These are phyloP conservation scores for Xylaria sp. DNA, from an alignment of 2,329 filamentous ascomycete species.

Conservation along the genomic window DNA sequence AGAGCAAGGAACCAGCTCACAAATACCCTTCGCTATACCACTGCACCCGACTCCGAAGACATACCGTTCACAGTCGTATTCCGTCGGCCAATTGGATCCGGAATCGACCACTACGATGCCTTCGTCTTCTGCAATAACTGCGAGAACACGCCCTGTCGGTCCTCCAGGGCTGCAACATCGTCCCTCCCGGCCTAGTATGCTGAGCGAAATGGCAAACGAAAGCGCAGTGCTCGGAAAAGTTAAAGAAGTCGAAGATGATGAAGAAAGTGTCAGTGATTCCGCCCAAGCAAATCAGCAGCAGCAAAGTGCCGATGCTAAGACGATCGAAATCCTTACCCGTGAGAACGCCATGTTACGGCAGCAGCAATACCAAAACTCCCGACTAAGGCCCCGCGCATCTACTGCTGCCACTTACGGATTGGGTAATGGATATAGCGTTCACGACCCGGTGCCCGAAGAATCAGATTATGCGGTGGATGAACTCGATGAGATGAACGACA, in stretches of 20 bases:
- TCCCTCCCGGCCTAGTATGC: slow-evolving; percentile 77
- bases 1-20: slow-evolving; percentile 60
- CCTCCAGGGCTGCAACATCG: slow-evolving; percentile 78
- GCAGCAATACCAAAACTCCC: slow-evolving; percentile 59
- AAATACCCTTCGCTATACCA: slow-evolving; percentile 86
- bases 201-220: slow-evolving; percentile 73
- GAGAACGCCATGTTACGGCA: slow-evolving; percentile 67
- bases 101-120: slow-evolving; percentile 57
- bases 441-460: slow-evolving; percentile 66
- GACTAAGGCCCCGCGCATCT: slow-evolving; percentile 63
- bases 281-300: slow-evolving; percentile 58
- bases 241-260: slow-evolving; percentile 72
- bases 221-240: slow-evolving; percentile 69
- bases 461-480: slow-evolving; percentile 77
- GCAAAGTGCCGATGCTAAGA: slow-evolving; percentile 64
- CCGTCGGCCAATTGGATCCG: slow-evolving; percentile 84
- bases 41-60: slow-evolving; percentile 90
- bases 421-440: slow-evolving; percentile 63
- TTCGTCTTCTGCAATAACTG: slow-evolving; percentile 54
- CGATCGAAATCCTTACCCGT: slow-evolving; percentile 65
- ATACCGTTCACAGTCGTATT: slow-evolving; percentile 95
- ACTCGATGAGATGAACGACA: slow-evolving; percentile 66
- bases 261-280: slow-evolving; percentile 61
- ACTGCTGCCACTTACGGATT: slow-evolving; percentile 59
- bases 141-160: slow-evolving; percentile 58